Evolutionary conservation across 768 basidiomycete species (phyloP), one percentile per base, ranked within the genome.

Genomic region (Piloderma croceum): DNA sequence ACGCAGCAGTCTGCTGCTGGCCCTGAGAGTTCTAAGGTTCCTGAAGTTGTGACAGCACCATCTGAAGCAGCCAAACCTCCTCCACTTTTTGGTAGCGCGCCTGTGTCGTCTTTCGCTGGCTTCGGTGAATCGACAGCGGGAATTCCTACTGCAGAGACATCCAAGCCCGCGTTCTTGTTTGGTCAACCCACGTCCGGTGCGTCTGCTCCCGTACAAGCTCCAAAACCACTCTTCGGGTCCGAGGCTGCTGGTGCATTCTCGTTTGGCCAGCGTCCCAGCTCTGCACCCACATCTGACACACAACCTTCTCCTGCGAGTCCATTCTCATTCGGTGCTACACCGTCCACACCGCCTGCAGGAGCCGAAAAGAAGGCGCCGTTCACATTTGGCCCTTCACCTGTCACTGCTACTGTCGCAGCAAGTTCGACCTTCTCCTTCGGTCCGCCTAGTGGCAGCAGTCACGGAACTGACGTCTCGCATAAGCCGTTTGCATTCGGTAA

Each of bases 401-500:
- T 47, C 13, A 31, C 55, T 3, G 46, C 64, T 27, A 43, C 52
- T 15, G 43, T 47, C 13, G 32, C 55, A 5, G 46, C 58, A 7
- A 45, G 60, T 11, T 57, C 65, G 7, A 46, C 61, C 1, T 80
- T 80, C 50, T 60, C 69, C 7, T 84, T 84, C 46, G 68, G 71
- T 35, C 53, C 59, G 25, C 54, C 72, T 33, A 53, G 62, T 18
- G 57, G 53, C 19, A 56, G 53, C 39, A 58, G 58, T n/a, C 52
- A 57, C 18, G 57, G 59, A 3, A 54, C 68, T n/a, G 69, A 73
- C 45, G 64, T 64, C 7, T 64, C 74, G 5, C 68, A 56, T 39
- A 78, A 77, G 48, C 56, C 72, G 9, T 83, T 84, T 45, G 31
- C 64, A 11, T 83, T 85, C 43, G 78, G 76, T 24, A 46, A 63